Evolutionary conservation across 129 eudicot species (phyloP).

Genomic region (Apium graveolens): DNA sequence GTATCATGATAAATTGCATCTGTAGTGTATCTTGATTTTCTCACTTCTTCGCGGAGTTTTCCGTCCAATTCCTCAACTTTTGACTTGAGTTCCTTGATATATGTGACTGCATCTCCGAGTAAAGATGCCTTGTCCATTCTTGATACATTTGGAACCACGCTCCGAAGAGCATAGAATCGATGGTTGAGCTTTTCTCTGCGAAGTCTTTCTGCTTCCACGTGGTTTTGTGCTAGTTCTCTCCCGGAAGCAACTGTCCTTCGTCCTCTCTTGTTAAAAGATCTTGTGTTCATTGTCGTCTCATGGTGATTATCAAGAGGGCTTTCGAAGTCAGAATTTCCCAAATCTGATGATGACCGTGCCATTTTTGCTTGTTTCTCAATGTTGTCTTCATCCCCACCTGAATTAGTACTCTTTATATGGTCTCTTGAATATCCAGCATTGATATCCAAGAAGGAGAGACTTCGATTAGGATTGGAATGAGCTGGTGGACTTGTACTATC

Average conservation of each 20-base stretch:
- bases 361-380: not conserved
- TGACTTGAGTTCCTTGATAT: slow-evolving; percentile 48
- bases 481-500: not conserved
- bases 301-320: not conserved
- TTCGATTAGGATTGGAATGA: not conserved
- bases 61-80: slow-evolving; percentile 25
- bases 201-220: slow-evolving; percentile 31
- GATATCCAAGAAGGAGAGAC: slow-evolving; percentile 6
- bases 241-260: slow-evolving; percentile 11
- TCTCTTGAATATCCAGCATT: not conserved
- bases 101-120: slow-evolving; percentile 42
- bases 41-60: slow-evolving; percentile 13
- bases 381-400: not conserved
- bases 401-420: not conserved
- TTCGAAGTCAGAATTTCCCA: not conserved
- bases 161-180: slow-evolving; percentile 29
- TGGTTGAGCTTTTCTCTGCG: slow-evolving; percentile 36
- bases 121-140: slow-evolving; percentile 40
- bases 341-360: not conserved
- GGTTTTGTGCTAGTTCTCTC: slow-evolving; percentile 25
- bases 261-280: slow-evolving; percentile 6
- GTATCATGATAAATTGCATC: not conserved
- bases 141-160: slow-evolving; percentile 33
- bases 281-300: not conserved
- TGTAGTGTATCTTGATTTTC: not conserved